Base-by-base conservation (phyloP, 306 rosid genomes). In the Vigna nakashimae region DNA sequence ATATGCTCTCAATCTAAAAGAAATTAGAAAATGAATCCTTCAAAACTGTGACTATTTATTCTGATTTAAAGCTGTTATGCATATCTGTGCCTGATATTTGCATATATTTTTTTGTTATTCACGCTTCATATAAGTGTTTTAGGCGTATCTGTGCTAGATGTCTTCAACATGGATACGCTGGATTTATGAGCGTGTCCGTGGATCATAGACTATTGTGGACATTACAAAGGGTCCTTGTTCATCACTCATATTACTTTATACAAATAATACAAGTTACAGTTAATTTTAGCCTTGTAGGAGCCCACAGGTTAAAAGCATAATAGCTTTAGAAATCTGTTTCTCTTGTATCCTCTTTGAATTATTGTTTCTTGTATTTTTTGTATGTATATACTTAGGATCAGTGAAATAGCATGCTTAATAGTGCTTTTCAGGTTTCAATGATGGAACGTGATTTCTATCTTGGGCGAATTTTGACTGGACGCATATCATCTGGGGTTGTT, bases 401-500 rank as follows among this genome's bases (percentile, higher is more conserved):
- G 78, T 83, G 81, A 84, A 86, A 79, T 60, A 56, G 71, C 75
- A 58, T 73, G 84, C 70, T 80, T 85, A 81, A 88, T 79, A 71
- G 90, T 89, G 84, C 59, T 75, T 83, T 84, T 82, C 83, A 92
- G 98, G 98, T 92, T 87, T 95, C 99, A 16, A 95, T 95, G 99
- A 95, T 95, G 99, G 99, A 95, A 84, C 74, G 79, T 1, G 99
- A 95, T 86, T 88, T 82, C 85, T 95, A 91, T 81, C 93, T 95
- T 79, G 98, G 99, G 51, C 84, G 97, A 56, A 92, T 95, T 87
- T 90, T 95, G 85, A 95, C 98, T 1, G 99, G 98, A 64, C 96
- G 99, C 13, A 75, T 95, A 83, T 79, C 84, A 85, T 83, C 90
- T 80, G 99, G 99, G 69, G 65, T 88, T 62, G 71, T 92, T 70